phyloP scores from a whole-genome alignment of 1,284 basidiomycete genomes.

The Cutaneotrichosporon mucoides region DNA sequence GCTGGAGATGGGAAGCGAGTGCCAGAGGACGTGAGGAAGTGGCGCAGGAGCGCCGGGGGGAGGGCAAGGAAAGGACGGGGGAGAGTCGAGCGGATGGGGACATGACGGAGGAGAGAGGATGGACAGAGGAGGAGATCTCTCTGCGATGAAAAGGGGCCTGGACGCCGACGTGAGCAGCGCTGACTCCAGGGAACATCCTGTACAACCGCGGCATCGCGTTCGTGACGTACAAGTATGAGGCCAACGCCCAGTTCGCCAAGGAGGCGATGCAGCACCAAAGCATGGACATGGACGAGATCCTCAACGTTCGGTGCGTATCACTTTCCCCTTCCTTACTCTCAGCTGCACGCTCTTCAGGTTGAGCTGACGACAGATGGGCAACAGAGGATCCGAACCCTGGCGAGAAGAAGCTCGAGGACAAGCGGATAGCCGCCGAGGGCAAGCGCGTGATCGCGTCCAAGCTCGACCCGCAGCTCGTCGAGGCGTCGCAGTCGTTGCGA shows the following conservation, averaged over 20 bases:
- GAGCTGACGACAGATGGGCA: slow-evolving; percentile 63
- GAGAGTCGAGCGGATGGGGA: no score
- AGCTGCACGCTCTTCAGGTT: no score
- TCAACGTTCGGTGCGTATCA: slow-evolving; percentile 93
- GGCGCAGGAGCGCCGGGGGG: no score
- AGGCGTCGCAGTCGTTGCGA: slow-evolving; percentile 74
- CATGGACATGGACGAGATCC: slow-evolving; percentile 92
- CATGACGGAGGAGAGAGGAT: no score
- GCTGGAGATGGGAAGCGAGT: no score
- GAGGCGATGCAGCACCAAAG: slow-evolving; percentile 99
- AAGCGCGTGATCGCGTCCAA: slow-evolving; percentile 68
- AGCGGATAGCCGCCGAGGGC: slow-evolving; percentile 72
- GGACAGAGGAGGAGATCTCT: no score
- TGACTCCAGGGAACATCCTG: slow-evolving; percentile 69
- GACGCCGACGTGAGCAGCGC: no score
- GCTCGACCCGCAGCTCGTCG: slow-evolving; percentile 71
- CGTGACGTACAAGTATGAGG: slow-evolving; percentile 86
- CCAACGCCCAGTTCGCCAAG: slow-evolving; percentile 91
- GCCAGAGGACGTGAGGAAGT: no score
- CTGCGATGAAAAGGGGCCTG: no score
- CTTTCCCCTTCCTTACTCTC: no score
- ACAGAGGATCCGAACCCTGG: slow-evolving; percentile 94
- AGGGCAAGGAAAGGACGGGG: no score
- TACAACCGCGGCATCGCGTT: slow-evolving; percentile 95
- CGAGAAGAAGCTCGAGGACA: slow-evolving; percentile 76